Evolutionary conservation across 345 rosid species (phyloP).

Genomic region (Arabidopsis suecica): DNA sequence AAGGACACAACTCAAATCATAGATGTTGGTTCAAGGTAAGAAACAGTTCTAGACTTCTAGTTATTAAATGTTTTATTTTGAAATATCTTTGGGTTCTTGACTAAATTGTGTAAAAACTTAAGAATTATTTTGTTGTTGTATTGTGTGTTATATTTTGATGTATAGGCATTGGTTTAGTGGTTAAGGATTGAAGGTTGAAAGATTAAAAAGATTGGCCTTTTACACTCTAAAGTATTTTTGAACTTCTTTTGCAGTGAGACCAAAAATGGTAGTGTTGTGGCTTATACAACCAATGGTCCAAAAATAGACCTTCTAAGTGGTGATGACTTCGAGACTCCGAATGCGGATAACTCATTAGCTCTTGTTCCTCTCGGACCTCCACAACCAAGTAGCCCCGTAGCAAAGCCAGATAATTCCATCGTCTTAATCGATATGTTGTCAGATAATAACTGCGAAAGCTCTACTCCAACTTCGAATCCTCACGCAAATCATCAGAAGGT

Average conservation of each 20-base stretch:
- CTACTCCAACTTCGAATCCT: slow-evolving; percentile 41
- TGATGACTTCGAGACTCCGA: slow-evolving; percentile 42
- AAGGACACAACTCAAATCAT: slow-evolving; percentile 53
- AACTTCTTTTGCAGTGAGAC: slow-evolving; percentile 36
- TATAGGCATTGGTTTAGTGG: slow-evolving; percentile 1
- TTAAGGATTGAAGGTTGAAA: not conserved
- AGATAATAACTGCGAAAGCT: slow-evolving; percentile 50
- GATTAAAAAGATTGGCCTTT: not conserved
- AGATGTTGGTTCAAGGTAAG: slow-evolving; percentile 49
- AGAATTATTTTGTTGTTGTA: not conserved
- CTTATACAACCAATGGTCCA: slow-evolving; percentile 67
- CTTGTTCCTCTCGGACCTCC: slow-evolving; percentile 83
- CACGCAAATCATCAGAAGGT: slow-evolving; percentile 19
- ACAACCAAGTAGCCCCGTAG: slow-evolving; percentile 55
- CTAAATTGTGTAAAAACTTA: not conserved
- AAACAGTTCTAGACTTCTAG: not conserved
- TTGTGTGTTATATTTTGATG: not conserved
- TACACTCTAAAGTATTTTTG: slow-evolving; percentile 1
- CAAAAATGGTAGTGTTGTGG: slow-evolving; percentile 54
- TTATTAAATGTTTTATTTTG: not conserved
- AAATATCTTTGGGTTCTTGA: slow-evolving; percentile 8
- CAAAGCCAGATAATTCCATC: slow-evolving; percentile 79
- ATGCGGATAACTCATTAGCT: slow-evolving; percentile 50
- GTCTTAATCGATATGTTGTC: slow-evolving; percentile 88
- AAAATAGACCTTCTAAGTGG: slow-evolving; percentile 96